Evolutionary conservation across 169 alveolate genomes (phyloP).

Genomic region (Cyclospora cayetanensis): DNA sequence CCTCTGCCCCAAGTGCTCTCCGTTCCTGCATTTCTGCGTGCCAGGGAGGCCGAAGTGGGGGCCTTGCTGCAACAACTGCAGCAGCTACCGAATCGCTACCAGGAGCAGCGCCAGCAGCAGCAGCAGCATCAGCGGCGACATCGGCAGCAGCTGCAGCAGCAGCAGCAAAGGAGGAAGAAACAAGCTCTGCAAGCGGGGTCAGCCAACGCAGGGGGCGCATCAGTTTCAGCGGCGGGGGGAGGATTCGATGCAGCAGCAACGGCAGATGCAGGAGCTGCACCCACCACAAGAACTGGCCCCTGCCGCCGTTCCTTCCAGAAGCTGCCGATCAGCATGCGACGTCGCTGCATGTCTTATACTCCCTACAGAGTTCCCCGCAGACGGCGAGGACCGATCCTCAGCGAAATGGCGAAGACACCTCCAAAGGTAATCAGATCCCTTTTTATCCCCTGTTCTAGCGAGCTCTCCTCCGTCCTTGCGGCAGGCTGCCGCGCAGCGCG

Average conservation of each 20-base stretch:
- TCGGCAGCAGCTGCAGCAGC: not conserved
- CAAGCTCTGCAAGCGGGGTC: not conserved
- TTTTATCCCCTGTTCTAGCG: not conserved
- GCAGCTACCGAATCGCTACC: not conserved
- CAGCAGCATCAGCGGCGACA: not conserved
- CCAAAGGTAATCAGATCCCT: conserved; percentile 75
- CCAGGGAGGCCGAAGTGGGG: conserved; percentile 17
- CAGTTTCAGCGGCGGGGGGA: not conserved
- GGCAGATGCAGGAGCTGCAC: not conserved
- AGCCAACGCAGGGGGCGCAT: not conserved
- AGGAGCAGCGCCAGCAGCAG: not conserved
- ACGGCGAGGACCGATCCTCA: conserved; percentile 78
- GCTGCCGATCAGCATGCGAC: conserved; percentile 89
- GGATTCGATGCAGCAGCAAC: not conserved
- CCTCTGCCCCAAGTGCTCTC: conserved; percentile 37
- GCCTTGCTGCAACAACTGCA: not conserved
- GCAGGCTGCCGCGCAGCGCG: not conserved
- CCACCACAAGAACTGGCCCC: not conserved
- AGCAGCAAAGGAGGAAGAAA: not conserved
- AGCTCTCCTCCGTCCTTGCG: not conserved
- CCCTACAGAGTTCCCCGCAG: conserved; percentile 92
- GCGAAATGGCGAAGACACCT: conserved; percentile 81
- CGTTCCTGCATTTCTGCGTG: conserved; percentile 26
- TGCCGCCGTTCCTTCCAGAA: conserved; percentile 85
- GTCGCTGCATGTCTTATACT: conserved; percentile 96